A percentile compares a stretch with the other conserved stretches of the same genome.
phyloP scores from a whole-genome alignment of 1,284 basidiomycete species.

The Irpex rosettiformis region DNA sequence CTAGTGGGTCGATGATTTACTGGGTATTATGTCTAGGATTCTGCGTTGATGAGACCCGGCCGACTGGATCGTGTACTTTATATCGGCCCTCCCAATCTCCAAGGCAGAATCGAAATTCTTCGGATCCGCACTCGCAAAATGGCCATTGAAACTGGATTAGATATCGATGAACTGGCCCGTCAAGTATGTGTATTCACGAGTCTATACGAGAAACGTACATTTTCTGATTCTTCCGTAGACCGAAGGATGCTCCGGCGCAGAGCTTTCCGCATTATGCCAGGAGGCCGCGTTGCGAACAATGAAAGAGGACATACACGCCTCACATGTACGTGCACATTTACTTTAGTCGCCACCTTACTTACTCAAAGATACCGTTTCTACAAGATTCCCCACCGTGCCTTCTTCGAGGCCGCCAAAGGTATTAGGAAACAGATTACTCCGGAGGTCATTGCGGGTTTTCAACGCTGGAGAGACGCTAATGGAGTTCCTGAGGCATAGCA shows the following conservation, averaged over 20 bases:
- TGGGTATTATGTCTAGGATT: no score
- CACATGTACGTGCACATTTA: constrained; percentile 51
- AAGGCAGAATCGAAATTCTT: constrained; percentile 83
- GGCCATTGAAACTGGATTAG: constrained; percentile 71
- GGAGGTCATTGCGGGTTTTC: constrained; percentile 71
- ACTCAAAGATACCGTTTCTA: neutral
- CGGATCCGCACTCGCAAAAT: constrained; percentile 75
- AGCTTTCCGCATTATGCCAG: constrained; percentile 90
- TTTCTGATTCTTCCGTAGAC: constrained; percentile 48
- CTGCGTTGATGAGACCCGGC: constrained; percentile 93
- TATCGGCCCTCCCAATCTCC: constrained; percentile 86
- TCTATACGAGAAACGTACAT: neutral
- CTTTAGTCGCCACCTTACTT: neutral
- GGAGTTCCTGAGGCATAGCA: constrained; percentile 26
- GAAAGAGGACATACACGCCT: constrained; percentile 79
- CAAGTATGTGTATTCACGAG: constrained; percentile 40
- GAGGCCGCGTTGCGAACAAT: constrained; percentile 93
- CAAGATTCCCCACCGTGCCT: constrained; percentile 75
- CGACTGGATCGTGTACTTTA: constrained; percentile 94
- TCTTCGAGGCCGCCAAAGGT: constrained; percentile 70
- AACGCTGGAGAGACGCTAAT: constrained; percentile 51
- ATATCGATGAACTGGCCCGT: constrained; percentile 68
- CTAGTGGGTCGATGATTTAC: neutral
- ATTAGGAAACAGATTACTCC: constrained; percentile 86
- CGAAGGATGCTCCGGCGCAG: constrained; percentile 94